Evolutionary conservation across 2,329 filamentous ascomycete genomes (phyloP).

Genomic region (Magnaporthiopsis incrustans): DNA sequence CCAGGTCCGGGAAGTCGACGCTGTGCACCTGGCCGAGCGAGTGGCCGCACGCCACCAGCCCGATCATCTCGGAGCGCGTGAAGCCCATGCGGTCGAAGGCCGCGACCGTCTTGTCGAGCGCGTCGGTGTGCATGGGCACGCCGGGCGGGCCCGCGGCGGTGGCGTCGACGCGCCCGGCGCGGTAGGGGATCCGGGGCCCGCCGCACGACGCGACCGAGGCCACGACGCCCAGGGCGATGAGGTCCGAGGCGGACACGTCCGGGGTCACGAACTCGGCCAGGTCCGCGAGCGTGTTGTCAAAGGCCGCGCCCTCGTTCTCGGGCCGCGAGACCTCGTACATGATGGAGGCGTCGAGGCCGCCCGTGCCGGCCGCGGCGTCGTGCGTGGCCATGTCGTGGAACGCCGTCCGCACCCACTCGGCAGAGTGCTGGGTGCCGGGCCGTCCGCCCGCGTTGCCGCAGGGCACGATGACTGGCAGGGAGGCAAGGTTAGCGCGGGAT

Average conservation of each 20-base stretch:
- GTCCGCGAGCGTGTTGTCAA: slow-evolving; percentile 43
- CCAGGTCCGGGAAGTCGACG: slow-evolving; percentile 29
- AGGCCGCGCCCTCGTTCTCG: slow-evolving; percentile 50
- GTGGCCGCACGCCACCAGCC: slow-evolving; percentile 53
- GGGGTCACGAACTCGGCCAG: slow-evolving; percentile 45
- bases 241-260: slow-evolving; percentile 44
- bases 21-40: slow-evolving; percentile 52
- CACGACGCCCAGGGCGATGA: slow-evolving; percentile 51
- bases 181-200: slow-evolving; percentile 45
- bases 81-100: slow-evolving; percentile 54
- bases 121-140: slow-evolving; percentile 51
- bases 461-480: not conserved
- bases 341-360: slow-evolving; percentile 52
- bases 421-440: slow-evolving; percentile 47
- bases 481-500: not conserved
- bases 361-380: slow-evolving; percentile 36
- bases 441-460: slow-evolving; percentile 18
- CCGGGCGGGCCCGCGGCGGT: slow-evolving; percentile 35
- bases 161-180: slow-evolving; percentile 47
- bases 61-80: slow-evolving; percentile 47
- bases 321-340: slow-evolving; percentile 47
- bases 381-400: slow-evolving; percentile 56
- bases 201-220: slow-evolving; percentile 50
- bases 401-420: slow-evolving; percentile 52
- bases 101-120: slow-evolving; percentile 38